Conservation (phyloP, 495 filamentous ascomycete genomes). For the Aspergillus leporis region DNA sequence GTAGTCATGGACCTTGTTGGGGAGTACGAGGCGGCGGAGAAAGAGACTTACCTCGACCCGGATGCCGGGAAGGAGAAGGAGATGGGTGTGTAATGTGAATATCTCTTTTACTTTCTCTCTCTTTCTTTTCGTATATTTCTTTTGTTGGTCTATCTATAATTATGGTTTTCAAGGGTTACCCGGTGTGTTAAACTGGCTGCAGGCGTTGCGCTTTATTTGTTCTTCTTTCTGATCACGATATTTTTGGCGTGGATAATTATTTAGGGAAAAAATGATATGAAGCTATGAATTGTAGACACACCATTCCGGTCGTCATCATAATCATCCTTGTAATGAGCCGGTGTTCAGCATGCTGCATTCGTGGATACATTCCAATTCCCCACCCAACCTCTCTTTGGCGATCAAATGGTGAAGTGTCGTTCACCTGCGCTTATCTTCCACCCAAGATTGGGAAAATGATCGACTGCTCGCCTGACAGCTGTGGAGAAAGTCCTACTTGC, state of each 20-base stretch:
- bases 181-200: constrained; percentile 22
- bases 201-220: constrained; percentile 8
- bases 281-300: constrained; percentile 6
- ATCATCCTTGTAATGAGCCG: background rate
- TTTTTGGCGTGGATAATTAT: background rate
- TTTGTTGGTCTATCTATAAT: constrained; percentile 16
- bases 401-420: constrained; percentile 7
- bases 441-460: constrained; percentile 3
- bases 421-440: constrained; percentile 5
- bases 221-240: background rate
- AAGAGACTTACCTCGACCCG: constrained; percentile 79
- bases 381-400: background rate
- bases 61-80: constrained; percentile 56
- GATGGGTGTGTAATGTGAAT: constrained; percentile 26
- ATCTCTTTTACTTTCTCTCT: constrained; percentile 10
- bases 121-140: constrained; percentile 7
- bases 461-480: constrained; percentile 5
- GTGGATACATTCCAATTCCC: background rate
- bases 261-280: constrained; percentile 8
- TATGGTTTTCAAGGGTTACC: constrained; percentile 19
- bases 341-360: background rate
- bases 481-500: background rate
- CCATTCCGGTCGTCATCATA: background rate
- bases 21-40: constrained; percentile 95
- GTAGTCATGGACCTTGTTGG: constrained; percentile 85